Conservation (phyloP, 345 rosid species). For the Syzygium jambos region DNA sequence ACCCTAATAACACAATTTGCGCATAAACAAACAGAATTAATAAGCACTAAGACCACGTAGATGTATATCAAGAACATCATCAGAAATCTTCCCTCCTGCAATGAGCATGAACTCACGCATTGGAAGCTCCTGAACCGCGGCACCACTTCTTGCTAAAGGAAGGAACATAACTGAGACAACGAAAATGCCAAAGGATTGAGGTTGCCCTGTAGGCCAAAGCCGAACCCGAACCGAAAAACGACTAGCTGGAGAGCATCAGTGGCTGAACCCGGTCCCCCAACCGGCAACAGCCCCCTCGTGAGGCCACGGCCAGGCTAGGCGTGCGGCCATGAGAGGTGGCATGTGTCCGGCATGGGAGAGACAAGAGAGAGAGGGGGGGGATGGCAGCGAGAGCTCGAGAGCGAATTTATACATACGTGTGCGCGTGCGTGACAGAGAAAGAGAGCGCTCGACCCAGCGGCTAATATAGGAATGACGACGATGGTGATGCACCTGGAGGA, state of each 20-base stretch:
- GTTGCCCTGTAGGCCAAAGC: constrained; percentile 22
- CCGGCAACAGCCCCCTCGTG: background rate
- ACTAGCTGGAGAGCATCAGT: background rate
- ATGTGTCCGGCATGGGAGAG: background rate
- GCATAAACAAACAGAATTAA: background rate
- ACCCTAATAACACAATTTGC: background rate
- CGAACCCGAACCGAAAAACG: background rate
- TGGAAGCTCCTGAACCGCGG: background rate
- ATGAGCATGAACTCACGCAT: background rate
- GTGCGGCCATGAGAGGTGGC: background rate
- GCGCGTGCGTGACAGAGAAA: background rate
- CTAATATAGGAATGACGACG: background rate
- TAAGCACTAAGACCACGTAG: background rate
- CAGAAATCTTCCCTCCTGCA: background rate
- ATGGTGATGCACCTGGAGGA: background rate
- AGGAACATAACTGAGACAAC: background rate
- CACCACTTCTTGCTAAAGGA: background rate
- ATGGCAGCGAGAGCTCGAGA: background rate
- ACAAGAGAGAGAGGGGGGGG: background rate
- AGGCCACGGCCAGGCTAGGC: background rate
- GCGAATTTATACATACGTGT: background rate
- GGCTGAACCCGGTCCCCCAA: background rate
- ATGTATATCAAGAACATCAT: background rate
- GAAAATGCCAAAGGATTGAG: constrained; percentile 31
- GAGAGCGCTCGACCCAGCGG: background rate